Evolutionary conservation across 1,284 basidiomycete genomes (phyloP), one percentile per base, ranked within the genome.

Genomic region (Coniferiporia sulphurascens): DNA sequence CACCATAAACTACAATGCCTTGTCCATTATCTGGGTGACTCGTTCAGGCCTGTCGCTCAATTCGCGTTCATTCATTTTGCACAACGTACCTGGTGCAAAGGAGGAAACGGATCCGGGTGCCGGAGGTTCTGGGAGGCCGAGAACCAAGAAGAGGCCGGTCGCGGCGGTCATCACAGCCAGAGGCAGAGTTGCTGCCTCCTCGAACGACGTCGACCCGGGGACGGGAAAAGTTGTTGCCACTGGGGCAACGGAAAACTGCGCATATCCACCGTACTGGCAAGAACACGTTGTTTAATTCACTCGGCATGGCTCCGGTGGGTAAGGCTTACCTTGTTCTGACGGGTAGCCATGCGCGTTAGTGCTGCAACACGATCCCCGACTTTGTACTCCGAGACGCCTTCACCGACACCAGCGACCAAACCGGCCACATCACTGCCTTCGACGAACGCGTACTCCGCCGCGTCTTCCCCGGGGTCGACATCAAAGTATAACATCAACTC

Each of bases 131-230:
- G 68, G 69, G 0, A 71, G 49, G 1, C 59, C 56, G 10, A 72
- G 64, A 41, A 63, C 62, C 49, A 62, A 62, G 56, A 67, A 70
- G 19, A 71, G 62, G 2, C 70, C 73, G 22, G 71, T 66, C 13
- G 65, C 67, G 8, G 72, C 73, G 4, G 73, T 74, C 62, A 67
- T 67, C 55, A 68, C 64, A 4, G 70, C 69, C 12, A 72, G 65
- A 1, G 72, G 71, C 0, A 73, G 51, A 0, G 71, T 71, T 5
- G 68, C 64, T 0, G 71, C 73, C 10, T 72, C 66, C 46, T 74
- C 72, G 55, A 72, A 68, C 1, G 68, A 60, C 8, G 48, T 48
- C 10, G 41, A 43, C 3, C 52, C 56, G 15, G 56, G 56, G 19
- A 60, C 10, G 15, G 35, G 48, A 5, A 58, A 60, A 4, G 58